A percentile compares a stretch with the other conserved stretches of the same genome.
Conservation (phyloP, 495 filamentous ascomycete genomes). For the Recurvomyces mirabilis region DNA sequence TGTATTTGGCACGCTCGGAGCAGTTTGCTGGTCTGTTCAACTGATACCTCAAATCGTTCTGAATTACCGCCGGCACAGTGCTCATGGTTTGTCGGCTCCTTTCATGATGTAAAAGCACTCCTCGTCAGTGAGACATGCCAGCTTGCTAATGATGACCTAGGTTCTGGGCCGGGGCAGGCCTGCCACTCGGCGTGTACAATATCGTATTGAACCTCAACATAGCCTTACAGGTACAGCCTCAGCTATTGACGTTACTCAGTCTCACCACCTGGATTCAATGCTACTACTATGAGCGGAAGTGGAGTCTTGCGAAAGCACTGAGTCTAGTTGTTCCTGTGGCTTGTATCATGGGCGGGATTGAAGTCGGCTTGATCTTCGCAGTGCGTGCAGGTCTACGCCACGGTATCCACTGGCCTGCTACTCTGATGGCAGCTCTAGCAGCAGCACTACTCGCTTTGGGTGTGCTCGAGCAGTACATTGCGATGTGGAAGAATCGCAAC, state of each 20-base stretch:
- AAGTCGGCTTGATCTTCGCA: slow-evolving; percentile 42
- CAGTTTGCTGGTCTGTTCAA: slow-evolving; percentile 49
- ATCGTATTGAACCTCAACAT: slow-evolving; percentile 51
- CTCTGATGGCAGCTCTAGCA: slow-evolving; percentile 49
- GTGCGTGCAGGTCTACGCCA: slow-evolving; percentile 33
- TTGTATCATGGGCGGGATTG: slow-evolving; percentile 38
- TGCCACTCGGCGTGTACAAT: slow-evolving; percentile 56
- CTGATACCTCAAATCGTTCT: slow-evolving; percentile 54
- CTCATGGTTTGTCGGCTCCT: slow-evolving; percentile 45
- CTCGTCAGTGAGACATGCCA: background rate
- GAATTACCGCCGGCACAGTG: slow-evolving; percentile 51
- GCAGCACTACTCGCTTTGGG: slow-evolving; percentile 47
- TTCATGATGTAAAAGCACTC: slow-evolving; percentile 46
- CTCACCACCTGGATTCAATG: slow-evolving; percentile 55
- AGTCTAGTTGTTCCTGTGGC: slow-evolving; percentile 33
- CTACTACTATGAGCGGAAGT: slow-evolving; percentile 50
- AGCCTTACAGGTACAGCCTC: slow-evolving; percentile 48
- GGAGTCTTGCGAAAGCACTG: slow-evolving; percentile 35
- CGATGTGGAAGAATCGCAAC: slow-evolving; percentile 47
- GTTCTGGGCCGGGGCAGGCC: slow-evolving; percentile 52
- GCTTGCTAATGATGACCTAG: background rate
- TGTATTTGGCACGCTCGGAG: slow-evolving; percentile 46
- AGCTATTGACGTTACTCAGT: slow-evolving; percentile 51
- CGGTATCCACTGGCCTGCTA: slow-evolving; percentile 41
- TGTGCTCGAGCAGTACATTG: slow-evolving; percentile 44